Percentiles rank a stretch among this genome's conserved stretches.
These are phyloP conservation scores for Pyrenopolyporus hunteri DNA, from an alignment of 495 filamentous ascomycete species.

Conservation along the genomic window DNA sequence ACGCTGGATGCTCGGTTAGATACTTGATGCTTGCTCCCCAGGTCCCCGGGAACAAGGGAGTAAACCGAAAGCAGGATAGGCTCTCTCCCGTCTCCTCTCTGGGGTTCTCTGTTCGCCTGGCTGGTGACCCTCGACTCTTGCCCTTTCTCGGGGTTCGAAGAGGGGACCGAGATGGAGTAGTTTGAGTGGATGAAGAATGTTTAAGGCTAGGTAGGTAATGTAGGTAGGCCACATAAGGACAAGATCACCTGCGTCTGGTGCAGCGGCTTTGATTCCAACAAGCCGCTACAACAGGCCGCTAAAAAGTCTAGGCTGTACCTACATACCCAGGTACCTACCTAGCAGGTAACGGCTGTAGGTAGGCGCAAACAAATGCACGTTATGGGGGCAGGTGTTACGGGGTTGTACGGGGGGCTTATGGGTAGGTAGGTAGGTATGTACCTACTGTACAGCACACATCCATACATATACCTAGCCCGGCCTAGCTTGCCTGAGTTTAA, in stretches of 20 bases:
- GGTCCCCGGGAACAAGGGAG: conserved; percentile 9
- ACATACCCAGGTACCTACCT: too few species aligned
- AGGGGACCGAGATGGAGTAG: conserved; percentile 22
- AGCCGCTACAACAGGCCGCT: background rate
- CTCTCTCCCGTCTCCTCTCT: background rate
- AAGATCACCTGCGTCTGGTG: conserved; percentile 38
- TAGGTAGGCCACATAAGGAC: conserved; percentile 32
- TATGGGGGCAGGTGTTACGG: too few species aligned
- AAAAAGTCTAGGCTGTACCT: background rate
- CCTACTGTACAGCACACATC: background rate
- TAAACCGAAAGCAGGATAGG: conserved; percentile 14
- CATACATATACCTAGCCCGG: conserved; percentile 10
- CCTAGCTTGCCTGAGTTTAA: conserved; percentile 13
- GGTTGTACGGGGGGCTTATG: too few species aligned
- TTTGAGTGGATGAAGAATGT: conserved; percentile 22
- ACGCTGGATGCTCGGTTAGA: too few species aligned
- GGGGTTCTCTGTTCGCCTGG: background rate
- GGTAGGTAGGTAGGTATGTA: background rate
- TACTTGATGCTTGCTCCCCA: too few species aligned
- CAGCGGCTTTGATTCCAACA: conserved; percentile 20
- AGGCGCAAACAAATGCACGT: too few species aligned
- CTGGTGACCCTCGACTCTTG: conserved; percentile 22
- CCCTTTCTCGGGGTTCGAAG: conserved; percentile 26
- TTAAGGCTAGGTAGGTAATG: conserved; percentile 7
- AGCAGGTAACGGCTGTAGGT: too few species aligned